Conservation (phyloP, 345 rosid genomes). For the Nephelium lappaceum region DNA sequence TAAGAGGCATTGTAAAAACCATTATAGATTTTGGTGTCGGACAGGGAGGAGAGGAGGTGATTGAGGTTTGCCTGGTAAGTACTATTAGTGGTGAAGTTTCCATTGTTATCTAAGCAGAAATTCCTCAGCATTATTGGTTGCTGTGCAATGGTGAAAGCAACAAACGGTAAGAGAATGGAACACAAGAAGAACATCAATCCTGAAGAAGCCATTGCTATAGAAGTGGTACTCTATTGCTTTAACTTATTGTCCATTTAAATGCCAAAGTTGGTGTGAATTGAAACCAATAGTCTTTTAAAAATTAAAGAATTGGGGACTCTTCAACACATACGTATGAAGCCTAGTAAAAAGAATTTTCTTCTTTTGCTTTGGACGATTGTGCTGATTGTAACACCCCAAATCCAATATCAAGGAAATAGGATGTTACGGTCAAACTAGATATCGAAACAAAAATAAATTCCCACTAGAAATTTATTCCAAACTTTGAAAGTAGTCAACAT, state of each 20-base stretch:
- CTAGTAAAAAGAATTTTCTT: too few species aligned
- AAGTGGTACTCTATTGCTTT: neutral
- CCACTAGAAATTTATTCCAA: too few species aligned
- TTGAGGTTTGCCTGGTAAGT: conserved; percentile 39
- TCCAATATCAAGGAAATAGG: too few species aligned
- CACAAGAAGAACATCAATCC: neutral
- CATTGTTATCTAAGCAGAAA: conserved; percentile 33
- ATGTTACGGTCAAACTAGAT: too few species aligned
- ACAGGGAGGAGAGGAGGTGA: conserved; percentile 30
- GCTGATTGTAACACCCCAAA: neutral
- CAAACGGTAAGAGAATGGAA: neutral
- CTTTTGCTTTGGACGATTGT: too few species aligned
- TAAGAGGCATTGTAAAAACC: conserved; percentile 38
- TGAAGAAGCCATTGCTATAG: neutral
- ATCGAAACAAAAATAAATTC: too few species aligned
- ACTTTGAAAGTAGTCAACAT: too few species aligned
- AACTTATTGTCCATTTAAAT: neutral
- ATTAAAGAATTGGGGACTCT: too few species aligned
- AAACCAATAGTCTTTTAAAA: too few species aligned
- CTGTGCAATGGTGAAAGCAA: conserved; percentile 8
- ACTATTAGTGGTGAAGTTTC: conserved; percentile 37
- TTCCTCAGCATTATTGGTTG: neutral
- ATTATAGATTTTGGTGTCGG: conserved; percentile 7
- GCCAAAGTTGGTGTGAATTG: neutral
- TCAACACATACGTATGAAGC: neutral